Conservation (phyloP, 2,329 filamentous ascomycete genomes). For the Penicillium nordicum region DNA sequence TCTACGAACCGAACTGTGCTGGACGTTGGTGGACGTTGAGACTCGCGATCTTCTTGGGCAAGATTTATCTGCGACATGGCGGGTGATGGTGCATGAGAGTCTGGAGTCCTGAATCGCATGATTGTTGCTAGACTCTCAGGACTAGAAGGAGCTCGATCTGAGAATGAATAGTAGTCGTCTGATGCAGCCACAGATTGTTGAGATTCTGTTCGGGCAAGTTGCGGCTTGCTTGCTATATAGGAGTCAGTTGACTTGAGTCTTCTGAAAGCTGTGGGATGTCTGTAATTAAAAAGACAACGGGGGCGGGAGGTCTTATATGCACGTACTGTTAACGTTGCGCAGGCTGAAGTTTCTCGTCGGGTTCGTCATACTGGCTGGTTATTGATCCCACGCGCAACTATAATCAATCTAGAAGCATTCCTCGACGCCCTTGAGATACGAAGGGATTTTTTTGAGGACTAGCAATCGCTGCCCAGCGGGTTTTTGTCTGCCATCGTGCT, state of each 20-base stretch:
- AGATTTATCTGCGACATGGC: conserved; percentile 19
- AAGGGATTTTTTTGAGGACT: conserved; percentile 10
- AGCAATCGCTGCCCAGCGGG: conserved; percentile 13
- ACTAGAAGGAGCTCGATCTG: conserved; percentile 39
- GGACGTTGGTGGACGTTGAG: conserved; percentile 20
- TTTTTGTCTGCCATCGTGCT: conserved; percentile 22
- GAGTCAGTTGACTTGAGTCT: conserved; percentile 10
- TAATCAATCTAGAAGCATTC: conserved; percentile 24
- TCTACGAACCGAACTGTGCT: conserved; percentile 30
- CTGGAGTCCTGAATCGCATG: conserved; percentile 45
- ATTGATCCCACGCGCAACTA: conserved; percentile 15
- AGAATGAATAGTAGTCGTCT: conserved; percentile 50
- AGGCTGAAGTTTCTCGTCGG: conserved; percentile 21
- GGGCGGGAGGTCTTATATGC: conserved; percentile 6
- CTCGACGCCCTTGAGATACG: conserved; percentile 11
- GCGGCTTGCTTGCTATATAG: conserved; percentile 42
- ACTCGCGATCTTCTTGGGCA: conserved; percentile 6
- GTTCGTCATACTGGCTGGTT: conserved; percentile 20
- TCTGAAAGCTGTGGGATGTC: neutral
- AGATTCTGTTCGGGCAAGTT: conserved; percentile 43
- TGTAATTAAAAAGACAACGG: conserved; percentile 3
- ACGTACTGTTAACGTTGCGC: conserved; percentile 25
- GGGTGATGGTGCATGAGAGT: conserved; percentile 37
- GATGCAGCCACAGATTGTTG: conserved; percentile 49
- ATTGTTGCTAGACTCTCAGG: conserved; percentile 38